A percentile compares a stretch with the other conserved stretches of the same genome.
Conservation (phyloP, 352 stramenopile species). For the Globisporangium nodosum region DNA sequence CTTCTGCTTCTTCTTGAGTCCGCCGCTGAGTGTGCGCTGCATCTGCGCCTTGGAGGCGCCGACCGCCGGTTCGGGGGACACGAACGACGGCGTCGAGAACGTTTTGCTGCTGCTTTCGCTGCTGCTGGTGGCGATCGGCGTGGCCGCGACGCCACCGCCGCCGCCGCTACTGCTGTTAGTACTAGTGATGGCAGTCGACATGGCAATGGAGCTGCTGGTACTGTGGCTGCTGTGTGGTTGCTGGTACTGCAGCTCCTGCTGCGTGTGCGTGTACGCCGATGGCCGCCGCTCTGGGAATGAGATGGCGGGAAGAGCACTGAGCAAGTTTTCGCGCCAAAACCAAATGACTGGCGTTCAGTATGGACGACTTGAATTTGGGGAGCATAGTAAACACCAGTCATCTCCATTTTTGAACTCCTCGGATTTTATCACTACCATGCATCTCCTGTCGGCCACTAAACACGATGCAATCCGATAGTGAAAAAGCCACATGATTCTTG, state of each 20-base stretch:
- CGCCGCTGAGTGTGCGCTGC: conserved; percentile 34
- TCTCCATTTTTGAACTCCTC: no score
- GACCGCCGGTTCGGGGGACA: conserved; percentile 27
- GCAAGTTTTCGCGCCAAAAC: background rate
- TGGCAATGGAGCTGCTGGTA: background rate
- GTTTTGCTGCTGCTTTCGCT: background rate
- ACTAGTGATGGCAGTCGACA: background rate
- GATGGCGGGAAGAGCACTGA: background rate
- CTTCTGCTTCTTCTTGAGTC: conserved; percentile 23
- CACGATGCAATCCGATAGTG: no score
- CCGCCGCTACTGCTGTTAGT: background rate
- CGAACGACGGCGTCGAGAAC: conserved; percentile 32
- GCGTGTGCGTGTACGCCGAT: background rate
- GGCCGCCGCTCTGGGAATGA: background rate
- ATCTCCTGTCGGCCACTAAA: no score
- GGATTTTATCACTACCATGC: no score
- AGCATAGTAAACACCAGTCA: background rate
- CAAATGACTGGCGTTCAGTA: background rate
- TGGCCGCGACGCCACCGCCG: background rate
- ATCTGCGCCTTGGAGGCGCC: conserved; percentile 14
- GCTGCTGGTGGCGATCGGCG: conserved; percentile 5
- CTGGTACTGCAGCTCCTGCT: background rate
- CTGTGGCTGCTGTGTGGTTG: background rate
- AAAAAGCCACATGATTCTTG: no score
- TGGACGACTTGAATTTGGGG: background rate